Conservation (phyloP, 2,329 filamentous ascomycete genomes). For the Fusarium papillatum region DNA sequence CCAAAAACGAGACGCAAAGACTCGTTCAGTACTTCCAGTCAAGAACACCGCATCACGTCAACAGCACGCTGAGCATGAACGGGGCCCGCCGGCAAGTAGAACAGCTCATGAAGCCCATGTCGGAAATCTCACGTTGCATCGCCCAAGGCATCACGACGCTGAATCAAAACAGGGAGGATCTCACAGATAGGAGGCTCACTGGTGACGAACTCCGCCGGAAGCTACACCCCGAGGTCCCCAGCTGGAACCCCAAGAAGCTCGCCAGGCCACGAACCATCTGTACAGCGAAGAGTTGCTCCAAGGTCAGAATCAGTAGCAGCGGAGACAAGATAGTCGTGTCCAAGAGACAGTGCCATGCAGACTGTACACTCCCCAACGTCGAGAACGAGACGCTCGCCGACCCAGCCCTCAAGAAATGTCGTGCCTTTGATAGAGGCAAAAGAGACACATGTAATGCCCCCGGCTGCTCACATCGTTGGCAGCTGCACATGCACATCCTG, state of each 20-base stretch:
- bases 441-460: background rate
- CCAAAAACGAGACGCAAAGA: slow-evolving; percentile 17
- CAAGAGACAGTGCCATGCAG: slow-evolving; percentile 29
- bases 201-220: background rate
- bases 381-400: background rate
- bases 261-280: slow-evolving; percentile 27
- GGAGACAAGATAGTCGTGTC: slow-evolving; percentile 7
- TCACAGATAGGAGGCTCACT: background rate
- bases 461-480: slow-evolving; percentile 18
- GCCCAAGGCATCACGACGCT: slow-evolving; percentile 11
- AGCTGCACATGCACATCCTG: slow-evolving; percentile 23
- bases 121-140: slow-evolving; percentile 22
- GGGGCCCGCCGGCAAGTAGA: slow-evolving; percentile 15
- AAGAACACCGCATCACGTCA: slow-evolving; percentile 29
- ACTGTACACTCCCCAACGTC: slow-evolving; percentile 11
- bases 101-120: slow-evolving; percentile 32
- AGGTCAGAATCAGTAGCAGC: slow-evolving; percentile 10
- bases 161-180: slow-evolving; percentile 1
- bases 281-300: slow-evolving; percentile 15
- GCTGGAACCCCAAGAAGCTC: background rate
- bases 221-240: slow-evolving; percentile 13
- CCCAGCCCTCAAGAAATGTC: slow-evolving; percentile 4
- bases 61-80: slow-evolving; percentile 35
- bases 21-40: slow-evolving; percentile 15
- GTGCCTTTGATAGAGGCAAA: background rate